Conservation (phyloP, 331 rosid species). For the Quercus phellos region DNA sequence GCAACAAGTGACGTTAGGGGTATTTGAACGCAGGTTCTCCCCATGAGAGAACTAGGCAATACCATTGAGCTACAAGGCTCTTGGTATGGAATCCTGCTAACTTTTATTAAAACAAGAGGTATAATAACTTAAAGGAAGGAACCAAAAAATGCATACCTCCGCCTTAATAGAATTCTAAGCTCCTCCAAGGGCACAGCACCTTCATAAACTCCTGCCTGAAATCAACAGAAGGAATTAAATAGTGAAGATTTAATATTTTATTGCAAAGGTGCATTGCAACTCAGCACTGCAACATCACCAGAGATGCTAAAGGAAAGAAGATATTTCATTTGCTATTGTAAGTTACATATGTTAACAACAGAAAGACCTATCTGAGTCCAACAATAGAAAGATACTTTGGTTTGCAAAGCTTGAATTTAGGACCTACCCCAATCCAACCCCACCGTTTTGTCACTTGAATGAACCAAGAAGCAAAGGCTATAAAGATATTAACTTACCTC, state of each 20-base stretch:
- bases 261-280: background rate
- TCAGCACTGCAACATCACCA: too few species aligned
- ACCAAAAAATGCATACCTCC: conserved; percentile 38
- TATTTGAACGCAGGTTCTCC: too few species aligned
- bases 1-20: too few species aligned
- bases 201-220: conserved; percentile 56
- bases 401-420: background rate
- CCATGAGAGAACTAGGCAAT: too few species aligned
- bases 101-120: background rate
- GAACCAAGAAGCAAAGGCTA: background rate
- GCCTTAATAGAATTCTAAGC: conserved; percentile 50
- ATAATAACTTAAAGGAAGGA: background rate
- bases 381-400: background rate
- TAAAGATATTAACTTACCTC: conserved; percentile 33
- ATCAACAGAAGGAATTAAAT: conserved; percentile 6
- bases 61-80: too few species aligned
- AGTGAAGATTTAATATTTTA: background rate
- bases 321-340: too few species aligned
- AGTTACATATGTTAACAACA: too few species aligned
- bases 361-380: too few species aligned
- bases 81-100: too few species aligned
- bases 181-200: conserved; percentile 75
- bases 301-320: too few species aligned
- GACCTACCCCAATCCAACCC: background rate
- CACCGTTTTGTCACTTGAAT: too few species aligned